A percentile compares a stretch with the other conserved stretches of the same genome.
These are phyloP conservation scores for Sarcodon sp. DNA, from an alignment of 768 basidiomycete species.

Conservation along the genomic window DNA sequence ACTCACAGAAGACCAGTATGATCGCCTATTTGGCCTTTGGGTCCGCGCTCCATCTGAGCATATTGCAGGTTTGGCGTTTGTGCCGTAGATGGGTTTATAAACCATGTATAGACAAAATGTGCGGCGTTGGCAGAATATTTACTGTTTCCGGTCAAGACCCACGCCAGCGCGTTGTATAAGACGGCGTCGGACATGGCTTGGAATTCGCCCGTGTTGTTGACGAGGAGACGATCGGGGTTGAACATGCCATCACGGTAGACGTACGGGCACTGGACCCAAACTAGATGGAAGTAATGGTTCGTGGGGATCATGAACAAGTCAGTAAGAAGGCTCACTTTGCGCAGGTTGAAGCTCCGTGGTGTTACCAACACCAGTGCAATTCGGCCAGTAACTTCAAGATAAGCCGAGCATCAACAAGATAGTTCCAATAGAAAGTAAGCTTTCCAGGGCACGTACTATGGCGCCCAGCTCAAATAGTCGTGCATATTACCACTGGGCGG, in stretches of 20 bases:
- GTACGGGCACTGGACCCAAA: constrained; percentile 50
- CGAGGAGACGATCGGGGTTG: constrained; percentile 46
- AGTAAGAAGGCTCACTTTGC: constrained; percentile 27
- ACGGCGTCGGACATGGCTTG: constrained; percentile 42
- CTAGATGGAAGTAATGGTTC: constrained; percentile 15
- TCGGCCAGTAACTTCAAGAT: constrained; percentile 40
- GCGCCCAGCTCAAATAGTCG: constrained; percentile 62
- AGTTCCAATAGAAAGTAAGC: neutral
- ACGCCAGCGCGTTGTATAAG: constrained; percentile 50
- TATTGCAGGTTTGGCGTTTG: constrained; percentile 59
- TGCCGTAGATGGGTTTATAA: constrained; percentile 37
- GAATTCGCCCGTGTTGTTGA: constrained; percentile 45
- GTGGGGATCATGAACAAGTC: neutral
- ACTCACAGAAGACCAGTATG: constrained; percentile 45
- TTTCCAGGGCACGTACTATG: constrained; percentile 33
- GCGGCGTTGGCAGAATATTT: constrained; percentile 30
- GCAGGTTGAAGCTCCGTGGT: constrained; percentile 36
- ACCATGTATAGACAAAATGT: constrained; percentile 41
- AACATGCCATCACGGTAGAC: constrained; percentile 42
- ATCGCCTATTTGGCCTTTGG: constrained; percentile 17
- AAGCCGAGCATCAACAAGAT: too few species aligned
- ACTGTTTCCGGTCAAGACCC: constrained; percentile 27
- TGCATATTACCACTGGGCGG: constrained; percentile 42
- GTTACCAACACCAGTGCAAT: constrained; percentile 46
- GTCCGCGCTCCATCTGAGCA: constrained; percentile 15